phyloP scores from a whole-genome alignment of 164 flowering plant genomes.

The Cinnamomum chago region DNA sequence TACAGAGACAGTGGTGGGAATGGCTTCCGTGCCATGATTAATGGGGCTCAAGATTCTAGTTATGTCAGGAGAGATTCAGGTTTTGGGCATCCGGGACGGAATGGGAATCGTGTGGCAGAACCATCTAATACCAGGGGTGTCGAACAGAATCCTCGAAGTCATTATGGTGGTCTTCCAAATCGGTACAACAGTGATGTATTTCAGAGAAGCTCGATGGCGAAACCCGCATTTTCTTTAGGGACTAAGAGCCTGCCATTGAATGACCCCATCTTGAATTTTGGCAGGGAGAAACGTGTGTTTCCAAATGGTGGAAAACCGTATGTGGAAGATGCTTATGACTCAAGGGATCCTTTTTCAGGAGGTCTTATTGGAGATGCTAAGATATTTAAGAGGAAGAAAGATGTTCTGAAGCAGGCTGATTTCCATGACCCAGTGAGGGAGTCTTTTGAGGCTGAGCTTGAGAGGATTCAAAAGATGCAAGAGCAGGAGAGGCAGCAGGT shows the following conservation, averaged over 20 bases:
- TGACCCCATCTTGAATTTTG: slow-evolving; percentile 51
- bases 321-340: slow-evolving; percentile 65
- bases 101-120: slow-evolving; percentile 42
- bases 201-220: slow-evolving; percentile 37
- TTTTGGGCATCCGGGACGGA: slow-evolving; percentile 42
- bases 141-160: slow-evolving; percentile 35
- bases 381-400: slow-evolving; percentile 74
- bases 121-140: slow-evolving; percentile 26
- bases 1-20: slow-evolving; percentile 17
- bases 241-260: slow-evolving; percentile 37
- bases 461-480: slow-evolving; percentile 90
- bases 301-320: slow-evolving; percentile 49
- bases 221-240: slow-evolving; percentile 43
- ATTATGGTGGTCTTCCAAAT: slow-evolving; percentile 36
- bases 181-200: slow-evolving; percentile 36
- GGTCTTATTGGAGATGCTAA: slow-evolving; percentile 39
- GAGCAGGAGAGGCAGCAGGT: slow-evolving; percentile 78
- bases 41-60: slow-evolving; percentile 24
- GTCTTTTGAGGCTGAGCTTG: slow-evolving; percentile 98
- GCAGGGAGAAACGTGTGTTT: slow-evolving; percentile 50
- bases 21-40: slow-evolving; percentile 20
- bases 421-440: slow-evolving; percentile 93
- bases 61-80: slow-evolving; percentile 42
- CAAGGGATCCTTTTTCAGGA: slow-evolving; percentile 58
- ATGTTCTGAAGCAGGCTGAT: slow-evolving; percentile 52